Percentiles rank a stretch among this genome's conserved stretches.
Evolutionary conservation across 768 basidiomycete genomes (phyloP).

Genomic region (Megacollybia marginata): DNA sequence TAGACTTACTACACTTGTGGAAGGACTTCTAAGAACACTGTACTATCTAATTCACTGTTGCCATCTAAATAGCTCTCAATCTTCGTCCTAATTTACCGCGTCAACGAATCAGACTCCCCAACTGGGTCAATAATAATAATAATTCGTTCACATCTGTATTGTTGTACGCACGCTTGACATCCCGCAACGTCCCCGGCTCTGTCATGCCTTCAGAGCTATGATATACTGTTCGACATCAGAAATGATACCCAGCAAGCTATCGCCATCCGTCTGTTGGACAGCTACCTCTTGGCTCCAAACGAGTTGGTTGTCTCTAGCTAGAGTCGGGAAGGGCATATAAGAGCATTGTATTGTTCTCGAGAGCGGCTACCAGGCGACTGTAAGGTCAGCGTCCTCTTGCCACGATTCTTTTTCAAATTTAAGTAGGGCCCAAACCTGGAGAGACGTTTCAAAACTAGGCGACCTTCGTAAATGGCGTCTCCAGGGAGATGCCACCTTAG

Average conservation of each 20-base stretch:
- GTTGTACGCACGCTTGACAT: too few species aligned
- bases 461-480: neutral
- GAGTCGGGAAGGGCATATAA: conserved; percentile 64
- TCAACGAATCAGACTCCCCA: too few species aligned
- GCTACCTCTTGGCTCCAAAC: conserved; percentile 50
- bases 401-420: too few species aligned
- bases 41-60: too few species aligned
- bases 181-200: neutral
- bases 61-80: too few species aligned
- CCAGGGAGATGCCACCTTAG: too few species aligned
- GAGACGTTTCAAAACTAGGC: conserved; percentile 37
- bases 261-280: conserved; percentile 52
- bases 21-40: too few species aligned
- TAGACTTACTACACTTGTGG: too few species aligned
- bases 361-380: conserved; percentile 55
- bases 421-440: conserved; percentile 56
- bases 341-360: conserved; percentile 51
- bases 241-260: conserved; percentile 63
- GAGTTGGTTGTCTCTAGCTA: conserved; percentile 59
- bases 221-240: conserved; percentile 60
- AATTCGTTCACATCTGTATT: too few species aligned
- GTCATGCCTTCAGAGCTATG: conserved; percentile 61
- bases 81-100: too few species aligned
- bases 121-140: too few species aligned
- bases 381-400: conserved; percentile 44